phyloP scores from a whole-genome alignment of 129 eudicot species.

The Erigeron canadensis region DNA sequence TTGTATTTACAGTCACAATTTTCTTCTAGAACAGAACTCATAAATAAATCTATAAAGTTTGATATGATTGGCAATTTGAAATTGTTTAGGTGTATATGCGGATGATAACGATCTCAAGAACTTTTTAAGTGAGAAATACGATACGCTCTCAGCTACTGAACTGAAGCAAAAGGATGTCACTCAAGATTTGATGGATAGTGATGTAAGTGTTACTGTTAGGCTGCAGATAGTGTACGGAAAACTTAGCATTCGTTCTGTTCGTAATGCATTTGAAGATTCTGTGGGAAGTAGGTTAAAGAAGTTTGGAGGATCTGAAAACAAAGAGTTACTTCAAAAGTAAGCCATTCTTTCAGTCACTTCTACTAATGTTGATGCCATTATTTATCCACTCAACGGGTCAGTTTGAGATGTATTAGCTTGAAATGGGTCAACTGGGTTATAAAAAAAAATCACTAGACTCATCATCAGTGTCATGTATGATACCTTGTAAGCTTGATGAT shows the following conservation, averaged over 20 bases:
- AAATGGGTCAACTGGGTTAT: too few relatives aligned
- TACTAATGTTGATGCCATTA: background rate
- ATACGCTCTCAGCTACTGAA: slow-evolving; percentile 48
- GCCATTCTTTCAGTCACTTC: slow-evolving; percentile 1
- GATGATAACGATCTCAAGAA: slow-evolving; percentile 64
- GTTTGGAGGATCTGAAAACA: slow-evolving; percentile 78
- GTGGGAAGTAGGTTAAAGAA: slow-evolving; percentile 81
- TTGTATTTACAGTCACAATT: background rate
- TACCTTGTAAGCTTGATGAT: background rate
- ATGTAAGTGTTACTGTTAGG: slow-evolving; percentile 72
- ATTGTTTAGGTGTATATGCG: slow-evolving; percentile 74
- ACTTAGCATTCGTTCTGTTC: slow-evolving; percentile 82
- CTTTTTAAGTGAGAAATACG: slow-evolving; percentile 67
- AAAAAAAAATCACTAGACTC: too few relatives aligned
- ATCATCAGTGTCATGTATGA: too few relatives aligned
- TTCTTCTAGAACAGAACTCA: background rate
- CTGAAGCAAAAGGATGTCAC: slow-evolving; percentile 52
- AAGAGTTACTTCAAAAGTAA: slow-evolving; percentile 87
- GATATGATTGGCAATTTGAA: background rate
- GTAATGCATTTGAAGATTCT: slow-evolving; percentile 91
- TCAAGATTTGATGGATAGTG: slow-evolving; percentile 73
- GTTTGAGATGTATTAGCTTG: too few relatives aligned
- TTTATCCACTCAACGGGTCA: too few relatives aligned
- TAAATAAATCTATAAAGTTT: too few relatives aligned
- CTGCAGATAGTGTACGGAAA: slow-evolving; percentile 94